phyloP scores from a whole-genome alignment of 2,329 filamentous ascomycete genomes.

The Fusarium multiceps region DNA sequence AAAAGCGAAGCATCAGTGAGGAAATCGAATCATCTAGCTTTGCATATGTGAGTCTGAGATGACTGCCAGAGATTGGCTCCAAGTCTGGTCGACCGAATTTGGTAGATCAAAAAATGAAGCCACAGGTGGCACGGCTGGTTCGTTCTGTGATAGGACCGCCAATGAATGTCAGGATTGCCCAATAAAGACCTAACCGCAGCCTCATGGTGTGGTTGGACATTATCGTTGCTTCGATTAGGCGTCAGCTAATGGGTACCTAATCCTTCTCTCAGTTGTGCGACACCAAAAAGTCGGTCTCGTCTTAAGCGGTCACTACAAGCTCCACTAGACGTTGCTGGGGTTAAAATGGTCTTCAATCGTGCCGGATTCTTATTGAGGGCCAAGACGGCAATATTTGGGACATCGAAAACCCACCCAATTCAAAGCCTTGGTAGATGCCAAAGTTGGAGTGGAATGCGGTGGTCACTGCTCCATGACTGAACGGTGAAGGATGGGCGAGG shows the following conservation, averaged over 20 bases:
- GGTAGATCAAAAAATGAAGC: constrained; percentile 18
- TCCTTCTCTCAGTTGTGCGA: constrained; percentile 26
- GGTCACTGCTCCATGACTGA: constrained; percentile 28
- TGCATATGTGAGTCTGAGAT: constrained; percentile 21
- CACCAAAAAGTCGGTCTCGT: constrained; percentile 44
- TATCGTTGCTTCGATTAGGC: constrained; percentile 34
- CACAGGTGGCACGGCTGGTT: constrained; percentile 31
- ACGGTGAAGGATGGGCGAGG: constrained; percentile 34
- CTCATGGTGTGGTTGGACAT: constrained; percentile 40
- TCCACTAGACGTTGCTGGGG: constrained; percentile 36
- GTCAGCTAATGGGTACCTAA: constrained; percentile 39
- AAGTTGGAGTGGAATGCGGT: constrained; percentile 30
- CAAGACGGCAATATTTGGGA: constrained; percentile 26
- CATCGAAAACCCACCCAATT: constrained; percentile 18
- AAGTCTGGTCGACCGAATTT: constrained; percentile 6
- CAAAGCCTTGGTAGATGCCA: constrained; percentile 21
- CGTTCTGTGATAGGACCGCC: constrained; percentile 16
- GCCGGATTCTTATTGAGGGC: constrained; percentile 30
- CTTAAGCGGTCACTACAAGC: constrained; percentile 30
- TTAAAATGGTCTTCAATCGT: constrained; percentile 26
- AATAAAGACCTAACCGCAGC: constrained; percentile 39
- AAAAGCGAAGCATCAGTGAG: constrained; percentile 8
- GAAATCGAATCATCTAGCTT: constrained; percentile 14
- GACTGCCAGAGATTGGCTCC: constrained; percentile 10
- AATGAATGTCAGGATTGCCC: constrained; percentile 25